Evolutionary conservation across 352 stramenopile species (phyloP).

Genomic region (Pythium aquatile): DNA sequence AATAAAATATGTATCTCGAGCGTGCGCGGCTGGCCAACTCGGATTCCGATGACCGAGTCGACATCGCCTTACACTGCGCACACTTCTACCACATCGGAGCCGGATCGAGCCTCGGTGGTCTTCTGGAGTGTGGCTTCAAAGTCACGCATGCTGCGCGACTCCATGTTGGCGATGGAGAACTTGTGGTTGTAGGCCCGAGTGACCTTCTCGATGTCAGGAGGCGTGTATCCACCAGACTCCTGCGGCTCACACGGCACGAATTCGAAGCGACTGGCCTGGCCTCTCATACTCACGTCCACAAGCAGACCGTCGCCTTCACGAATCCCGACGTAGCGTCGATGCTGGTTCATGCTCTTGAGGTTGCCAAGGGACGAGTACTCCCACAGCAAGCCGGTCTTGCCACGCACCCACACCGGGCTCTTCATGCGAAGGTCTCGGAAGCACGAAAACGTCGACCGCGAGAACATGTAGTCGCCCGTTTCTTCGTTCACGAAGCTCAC

Average conservation of each 20-base stretch:
- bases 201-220: constrained; percentile 73
- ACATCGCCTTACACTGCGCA: neutral
- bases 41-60: constrained; percentile 1
- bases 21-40: neutral
- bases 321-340: constrained; percentile 78
- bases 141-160: constrained; percentile 76
- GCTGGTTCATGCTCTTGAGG: constrained; percentile 89
- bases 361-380: constrained; percentile 80
- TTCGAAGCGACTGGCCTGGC: constrained; percentile 74
- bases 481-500: constrained; percentile 78
- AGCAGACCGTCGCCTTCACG: constrained; percentile 66
- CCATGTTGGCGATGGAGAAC: constrained; percentile 56
- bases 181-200: constrained; percentile 76
- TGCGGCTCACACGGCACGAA: constrained; percentile 61
- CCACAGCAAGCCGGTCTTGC: constrained; percentile 72
- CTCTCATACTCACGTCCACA: constrained; percentile 84
- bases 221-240: constrained; percentile 32
- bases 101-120: neutral
- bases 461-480: constrained; percentile 78
- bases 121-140: constrained; percentile 41
- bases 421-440: constrained; percentile 87
- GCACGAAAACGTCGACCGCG: constrained; percentile 79
- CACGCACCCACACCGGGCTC: constrained; percentile 44
- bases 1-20: constrained; percentile 5
- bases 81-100: neutral